Evolutionary conservation across 192 early-diverging fungal species (phyloP).

Genomic region (Jimgerdemannia lactiflua): DNA sequence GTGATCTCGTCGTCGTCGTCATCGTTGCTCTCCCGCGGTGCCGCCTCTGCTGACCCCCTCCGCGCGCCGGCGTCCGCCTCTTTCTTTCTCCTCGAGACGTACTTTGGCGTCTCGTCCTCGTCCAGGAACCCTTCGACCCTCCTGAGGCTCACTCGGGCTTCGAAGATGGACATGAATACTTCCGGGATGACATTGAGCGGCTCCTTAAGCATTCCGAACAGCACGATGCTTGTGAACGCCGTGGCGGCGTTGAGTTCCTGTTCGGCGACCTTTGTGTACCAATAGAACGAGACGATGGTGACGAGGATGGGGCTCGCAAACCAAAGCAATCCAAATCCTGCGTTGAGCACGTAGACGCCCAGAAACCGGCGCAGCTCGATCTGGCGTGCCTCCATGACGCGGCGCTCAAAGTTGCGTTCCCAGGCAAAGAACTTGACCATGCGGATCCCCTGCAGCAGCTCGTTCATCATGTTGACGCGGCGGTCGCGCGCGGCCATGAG

Average conservation of each 20-base stretch:
- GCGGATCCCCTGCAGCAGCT: slow-evolving; percentile 69
- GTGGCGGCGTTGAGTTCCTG: slow-evolving; percentile 44
- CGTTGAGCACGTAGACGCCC: slow-evolving; percentile 28
- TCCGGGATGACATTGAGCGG: slow-evolving; percentile 56
- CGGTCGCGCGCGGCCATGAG: slow-evolving; percentile 66
- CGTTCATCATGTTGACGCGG: slow-evolving; percentile 76
- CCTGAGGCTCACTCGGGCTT: slow-evolving; percentile 50
- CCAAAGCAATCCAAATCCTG: slow-evolving; percentile 45
- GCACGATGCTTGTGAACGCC: slow-evolving; percentile 61
- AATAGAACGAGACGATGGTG: slow-evolving; percentile 55
- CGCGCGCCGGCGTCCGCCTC: slow-evolving; percentile 13
- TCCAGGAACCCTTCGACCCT: slow-evolving; percentile 45
- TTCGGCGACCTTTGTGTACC: slow-evolving; percentile 52
- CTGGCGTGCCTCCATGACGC: slow-evolving; percentile 51
- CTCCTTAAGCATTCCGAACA: slow-evolving; percentile 61
- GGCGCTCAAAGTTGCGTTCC: slow-evolving; percentile 68
- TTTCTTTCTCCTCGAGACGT: background rate
- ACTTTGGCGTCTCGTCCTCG: slow-evolving; percentile 32
- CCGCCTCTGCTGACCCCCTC: slow-evolving; percentile 12
- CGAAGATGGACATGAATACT: slow-evolving; percentile 50
- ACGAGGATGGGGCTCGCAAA: slow-evolving; percentile 53
- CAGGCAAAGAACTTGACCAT: slow-evolving; percentile 89
- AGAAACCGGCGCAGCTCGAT: slow-evolving; percentile 30
- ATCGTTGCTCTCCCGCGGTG: slow-evolving; percentile 28
- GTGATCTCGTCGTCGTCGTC: slow-evolving; percentile 1